Conservation (phyloP, 805 yeast genomes). For the Ogataea populi-albae region DNA sequence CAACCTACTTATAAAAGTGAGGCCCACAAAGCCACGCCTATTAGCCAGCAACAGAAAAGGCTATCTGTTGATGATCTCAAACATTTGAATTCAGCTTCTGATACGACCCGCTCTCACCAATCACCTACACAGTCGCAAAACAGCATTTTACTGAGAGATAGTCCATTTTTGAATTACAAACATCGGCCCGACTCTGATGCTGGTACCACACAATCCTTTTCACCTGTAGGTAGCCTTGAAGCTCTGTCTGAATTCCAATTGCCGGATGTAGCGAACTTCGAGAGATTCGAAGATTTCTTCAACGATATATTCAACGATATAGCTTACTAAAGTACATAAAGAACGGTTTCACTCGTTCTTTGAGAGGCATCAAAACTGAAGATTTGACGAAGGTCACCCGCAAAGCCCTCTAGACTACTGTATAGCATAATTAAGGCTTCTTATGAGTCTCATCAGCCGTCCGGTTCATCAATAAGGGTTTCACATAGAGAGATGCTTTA, state of each 20-base stretch:
- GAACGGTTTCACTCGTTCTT: too few relatives aligned
- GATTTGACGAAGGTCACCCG: too few relatives aligned
- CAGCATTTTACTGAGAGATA: not conserved
- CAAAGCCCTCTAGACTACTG: too few relatives aligned
- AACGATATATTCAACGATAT: slow-evolving; percentile 36
- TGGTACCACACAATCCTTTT: slow-evolving; percentile 1
- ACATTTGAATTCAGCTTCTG: slow-evolving; percentile 1
- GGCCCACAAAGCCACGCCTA: not conserved
- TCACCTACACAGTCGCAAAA: not conserved
- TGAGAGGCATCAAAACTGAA: too few relatives aligned
- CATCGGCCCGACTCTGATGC: too few relatives aligned
- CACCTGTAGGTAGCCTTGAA: slow-evolving; percentile 9
- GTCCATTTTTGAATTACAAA: too few relatives aligned
- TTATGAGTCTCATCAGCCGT: not conserved
- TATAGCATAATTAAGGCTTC: too few relatives aligned
- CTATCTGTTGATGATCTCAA: slow-evolving; percentile 23
- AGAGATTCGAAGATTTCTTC: slow-evolving; percentile 56
- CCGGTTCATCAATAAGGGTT: not conserved
- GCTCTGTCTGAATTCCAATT: slow-evolving; percentile 17
- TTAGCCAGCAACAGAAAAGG: slow-evolving; percentile 24
- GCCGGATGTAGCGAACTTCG: slow-evolving; percentile 49
- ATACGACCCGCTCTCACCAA: slow-evolving; percentile 1
- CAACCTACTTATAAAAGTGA: not conserved
- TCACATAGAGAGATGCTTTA: not conserved
- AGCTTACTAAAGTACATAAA: slow-evolving; percentile 4